Evolutionary conservation across 768 basidiomycete species (phyloP).

Genomic region (Mycena epipterygia): DNA sequence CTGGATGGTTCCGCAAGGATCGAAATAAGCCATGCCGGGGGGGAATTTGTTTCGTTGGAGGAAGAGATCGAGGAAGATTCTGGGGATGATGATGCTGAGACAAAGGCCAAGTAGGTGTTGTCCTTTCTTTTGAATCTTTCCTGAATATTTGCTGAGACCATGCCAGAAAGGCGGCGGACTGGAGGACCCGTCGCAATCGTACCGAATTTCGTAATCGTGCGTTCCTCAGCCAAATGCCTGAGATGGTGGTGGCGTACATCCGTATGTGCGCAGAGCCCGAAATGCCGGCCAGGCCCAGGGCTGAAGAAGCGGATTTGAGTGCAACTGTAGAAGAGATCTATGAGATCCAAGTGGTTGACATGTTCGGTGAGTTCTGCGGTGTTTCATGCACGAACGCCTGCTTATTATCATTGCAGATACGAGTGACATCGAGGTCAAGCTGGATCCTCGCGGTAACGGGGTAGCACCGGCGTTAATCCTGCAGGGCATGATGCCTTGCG

Average conservation of each 20-base stretch:
- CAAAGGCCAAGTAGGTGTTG: background rate
- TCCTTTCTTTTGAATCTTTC: background rate
- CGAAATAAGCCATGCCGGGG: background rate
- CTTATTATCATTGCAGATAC: background rate
- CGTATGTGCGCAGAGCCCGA: background rate
- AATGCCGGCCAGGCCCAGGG: background rate
- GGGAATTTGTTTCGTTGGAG: no score
- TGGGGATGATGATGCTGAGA: background rate
- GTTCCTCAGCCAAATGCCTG: background rate
- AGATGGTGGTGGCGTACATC: background rate
- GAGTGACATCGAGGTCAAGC: background rate
- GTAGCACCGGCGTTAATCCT: slow-evolving; percentile 1
- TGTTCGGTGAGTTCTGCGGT: background rate
- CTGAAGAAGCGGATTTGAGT: background rate
- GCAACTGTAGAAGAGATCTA: background rate
- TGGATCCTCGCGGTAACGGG: background rate
- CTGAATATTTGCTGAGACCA: no score
- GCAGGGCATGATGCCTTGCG: slow-evolving; percentile 22
- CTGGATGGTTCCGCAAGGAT: background rate
- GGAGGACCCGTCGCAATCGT: background rate
- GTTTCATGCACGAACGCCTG: background rate
- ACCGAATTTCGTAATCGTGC: background rate
- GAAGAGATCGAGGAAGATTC: background rate
- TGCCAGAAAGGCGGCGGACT: background rate
- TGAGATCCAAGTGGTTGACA: background rate